A percentile compares a stretch with the other conserved stretches of the same genome.
phyloP scores from a whole-genome alignment of 176 grass and related monocot species.

The Oryza glumipatula region DNA sequence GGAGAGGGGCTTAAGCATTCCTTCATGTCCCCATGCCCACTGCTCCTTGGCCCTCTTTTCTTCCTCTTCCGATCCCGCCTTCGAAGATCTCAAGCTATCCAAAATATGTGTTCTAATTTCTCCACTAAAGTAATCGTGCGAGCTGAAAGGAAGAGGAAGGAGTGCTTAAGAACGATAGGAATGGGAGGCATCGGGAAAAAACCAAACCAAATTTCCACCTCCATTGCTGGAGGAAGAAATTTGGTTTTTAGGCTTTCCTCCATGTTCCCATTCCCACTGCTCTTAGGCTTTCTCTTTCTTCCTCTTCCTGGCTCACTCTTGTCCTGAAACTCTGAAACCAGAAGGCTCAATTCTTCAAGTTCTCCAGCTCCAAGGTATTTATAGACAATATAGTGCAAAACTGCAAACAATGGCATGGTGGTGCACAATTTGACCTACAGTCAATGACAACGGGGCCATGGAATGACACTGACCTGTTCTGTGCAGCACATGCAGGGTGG shows the following conservation, averaged over 20 bases:
- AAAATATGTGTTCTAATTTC: neutral
- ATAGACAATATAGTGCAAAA: neutral
- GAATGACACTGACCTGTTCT: neutral
- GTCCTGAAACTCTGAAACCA: neutral
- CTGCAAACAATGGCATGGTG: conserved; percentile 2
- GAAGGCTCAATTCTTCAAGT: neutral
- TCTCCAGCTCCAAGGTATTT: conserved; percentile 11
- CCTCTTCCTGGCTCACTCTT: conserved; percentile 41
- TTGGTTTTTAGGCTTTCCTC: conserved; percentile 26
- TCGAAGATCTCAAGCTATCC: neutral
- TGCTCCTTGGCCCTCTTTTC: conserved; percentile 36
- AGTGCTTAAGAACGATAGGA: conserved; percentile 17
- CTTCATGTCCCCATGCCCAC: conserved; percentile 41
- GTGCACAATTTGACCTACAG: neutral
- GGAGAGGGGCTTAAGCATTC: conserved; percentile 17
- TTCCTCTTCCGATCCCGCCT: conserved; percentile 24
- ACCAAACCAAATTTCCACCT: neutral
- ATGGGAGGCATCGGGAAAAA: conserved; percentile 39
- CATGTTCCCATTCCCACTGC: conserved; percentile 55
- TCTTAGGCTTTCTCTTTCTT: conserved; percentile 46
- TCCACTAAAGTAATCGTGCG: neutral
- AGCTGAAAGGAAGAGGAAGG: conserved; percentile 15
- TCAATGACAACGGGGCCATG: neutral
- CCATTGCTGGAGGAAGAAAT: neutral
- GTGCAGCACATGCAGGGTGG: conserved; percentile 14